Evolutionary conservation across 352 stramenopile genomes (phyloP).

Genomic region (Globisporangium abappressorium): DNA sequence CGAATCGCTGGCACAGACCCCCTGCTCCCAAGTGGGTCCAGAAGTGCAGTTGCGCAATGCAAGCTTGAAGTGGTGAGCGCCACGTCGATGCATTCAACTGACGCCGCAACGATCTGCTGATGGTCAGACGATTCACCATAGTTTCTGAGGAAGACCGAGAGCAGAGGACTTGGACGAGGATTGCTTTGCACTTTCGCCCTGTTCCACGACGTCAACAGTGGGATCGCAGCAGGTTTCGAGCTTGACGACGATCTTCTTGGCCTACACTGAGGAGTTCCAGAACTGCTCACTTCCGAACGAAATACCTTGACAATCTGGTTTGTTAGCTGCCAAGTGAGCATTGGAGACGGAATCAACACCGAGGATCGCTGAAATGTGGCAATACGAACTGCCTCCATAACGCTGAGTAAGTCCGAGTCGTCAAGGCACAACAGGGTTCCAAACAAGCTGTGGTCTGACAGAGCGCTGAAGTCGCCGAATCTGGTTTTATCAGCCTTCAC

Average conservation of each 20-base stretch:
- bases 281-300: conserved; percentile 14
- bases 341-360: conserved; percentile 26
- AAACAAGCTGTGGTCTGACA: conserved; percentile 41
- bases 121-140: conserved; percentile 35
- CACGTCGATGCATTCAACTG: conserved; percentile 45
- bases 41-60: conserved; percentile 33
- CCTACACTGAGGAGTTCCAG: neutral
- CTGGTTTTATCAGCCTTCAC: conserved; percentile 1
- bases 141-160: conserved; percentile 47
- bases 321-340: conserved; percentile 55
- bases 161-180: conserved; percentile 27
- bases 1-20: neutral
- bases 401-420: conserved; percentile 29
- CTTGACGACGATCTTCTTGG: neutral
- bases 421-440: conserved; percentile 52
- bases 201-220: conserved; percentile 32
- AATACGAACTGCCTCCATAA: conserved; percentile 24
- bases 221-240: conserved; percentile 17
- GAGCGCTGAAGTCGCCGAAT: conserved; percentile 39
- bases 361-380: neutral
- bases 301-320: conserved; percentile 44
- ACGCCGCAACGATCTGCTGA: conserved; percentile 34
- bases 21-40: conserved; percentile 4
- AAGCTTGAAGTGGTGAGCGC: conserved; percentile 42
- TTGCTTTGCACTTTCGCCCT: conserved; percentile 14